Evolutionary conservation across 1,284 basidiomycete genomes (phyloP).

Genomic region (Irpex sp.): DNA sequence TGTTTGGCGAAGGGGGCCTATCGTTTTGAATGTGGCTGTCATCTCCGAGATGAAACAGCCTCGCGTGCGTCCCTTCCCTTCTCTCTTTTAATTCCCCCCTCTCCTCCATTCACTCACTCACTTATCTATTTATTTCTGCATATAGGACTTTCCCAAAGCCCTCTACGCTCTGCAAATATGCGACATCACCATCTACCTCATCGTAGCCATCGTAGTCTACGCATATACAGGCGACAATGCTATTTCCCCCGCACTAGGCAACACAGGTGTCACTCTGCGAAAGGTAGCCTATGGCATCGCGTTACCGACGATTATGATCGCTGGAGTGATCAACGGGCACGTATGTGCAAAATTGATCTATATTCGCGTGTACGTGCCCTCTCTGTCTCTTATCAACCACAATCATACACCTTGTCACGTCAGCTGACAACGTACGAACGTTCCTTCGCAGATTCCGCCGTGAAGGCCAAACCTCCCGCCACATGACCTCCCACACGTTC

Average conservation of each 20-base stretch:
- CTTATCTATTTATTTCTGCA: background rate
- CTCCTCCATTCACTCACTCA: background rate
- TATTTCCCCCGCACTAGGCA: constrained; percentile 29
- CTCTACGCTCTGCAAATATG: constrained; percentile 27
- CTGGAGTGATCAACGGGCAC: constrained; percentile 31
- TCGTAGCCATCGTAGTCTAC: constrained; percentile 30
- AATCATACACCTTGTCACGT: background rate
- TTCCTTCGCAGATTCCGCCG: constrained; percentile 24
- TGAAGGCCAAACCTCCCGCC: constrained; percentile 20
- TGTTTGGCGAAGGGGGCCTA: too few relatives aligned
- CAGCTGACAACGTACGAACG: background rate
- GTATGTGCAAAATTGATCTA: constrained; percentile 31
- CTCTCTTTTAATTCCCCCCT: too few relatives aligned
- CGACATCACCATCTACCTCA: constrained; percentile 29
- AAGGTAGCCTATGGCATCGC: constrained; percentile 29
- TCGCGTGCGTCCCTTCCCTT: constrained; percentile 20
- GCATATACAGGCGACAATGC: constrained; percentile 23
- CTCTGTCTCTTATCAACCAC: background rate
- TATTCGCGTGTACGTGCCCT: constrained; percentile 24
- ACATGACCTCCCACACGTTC: constrained; percentile 28
- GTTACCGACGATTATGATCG: constrained; percentile 30
- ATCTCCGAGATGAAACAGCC: constrained; percentile 54
- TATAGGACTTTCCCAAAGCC: constrained; percentile 28
- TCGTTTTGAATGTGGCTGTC: too few relatives aligned
- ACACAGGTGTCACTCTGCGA: constrained; percentile 24